These are phyloP conservation scores for Lactifluus volemus DNA, from an alignment of 768 basidiomycete species.

Conservation along the genomic window DNA sequence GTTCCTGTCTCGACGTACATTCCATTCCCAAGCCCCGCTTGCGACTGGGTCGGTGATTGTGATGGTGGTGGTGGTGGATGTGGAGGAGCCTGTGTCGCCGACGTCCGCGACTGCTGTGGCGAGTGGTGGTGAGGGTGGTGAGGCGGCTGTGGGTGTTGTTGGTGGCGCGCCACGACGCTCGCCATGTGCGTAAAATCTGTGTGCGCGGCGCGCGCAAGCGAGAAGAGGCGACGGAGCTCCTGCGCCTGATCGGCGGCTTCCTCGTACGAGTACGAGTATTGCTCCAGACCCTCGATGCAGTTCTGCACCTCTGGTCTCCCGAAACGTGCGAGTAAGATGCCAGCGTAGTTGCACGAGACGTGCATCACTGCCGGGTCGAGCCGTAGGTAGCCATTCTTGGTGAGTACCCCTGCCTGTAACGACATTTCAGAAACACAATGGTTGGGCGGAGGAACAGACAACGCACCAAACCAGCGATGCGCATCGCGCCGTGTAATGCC, in stretches of 20 bases:
- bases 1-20: conserved; percentile 15
- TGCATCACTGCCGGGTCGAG: conserved; percentile 87
- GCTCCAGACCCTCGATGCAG: conserved; percentile 79
- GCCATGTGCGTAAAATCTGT: conserved; percentile 35
- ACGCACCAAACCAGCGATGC: conserved; percentile 81
- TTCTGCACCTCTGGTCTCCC: conserved; percentile 75
- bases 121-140: background rate
- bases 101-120: background rate
- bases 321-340: conserved; percentile 69
- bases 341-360: conserved; percentile 77
- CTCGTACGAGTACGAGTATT: conserved; percentile 84
- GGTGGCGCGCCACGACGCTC: conserved; percentile 25
- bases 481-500: conserved; percentile 73
- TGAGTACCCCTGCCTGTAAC: conserved; percentile 66
- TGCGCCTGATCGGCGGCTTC: conserved; percentile 72
- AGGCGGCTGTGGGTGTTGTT: conserved; percentile 1
- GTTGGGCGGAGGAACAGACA: too few species aligned
- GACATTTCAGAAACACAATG: background rate
- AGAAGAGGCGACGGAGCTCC: conserved; percentile 49
- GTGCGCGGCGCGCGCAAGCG: conserved; percentile 32
- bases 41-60: background rate
- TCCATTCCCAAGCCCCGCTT: background rate
- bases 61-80: background rate
- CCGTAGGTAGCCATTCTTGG: conserved; percentile 81
- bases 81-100: background rate